A percentile compares a stretch with the other conserved stretches of the same genome.
These are phyloP conservation scores for Moniliella sp. DNA, from an alignment of 1,284 basidiomycete genomes.

Conservation along the genomic window DNA sequence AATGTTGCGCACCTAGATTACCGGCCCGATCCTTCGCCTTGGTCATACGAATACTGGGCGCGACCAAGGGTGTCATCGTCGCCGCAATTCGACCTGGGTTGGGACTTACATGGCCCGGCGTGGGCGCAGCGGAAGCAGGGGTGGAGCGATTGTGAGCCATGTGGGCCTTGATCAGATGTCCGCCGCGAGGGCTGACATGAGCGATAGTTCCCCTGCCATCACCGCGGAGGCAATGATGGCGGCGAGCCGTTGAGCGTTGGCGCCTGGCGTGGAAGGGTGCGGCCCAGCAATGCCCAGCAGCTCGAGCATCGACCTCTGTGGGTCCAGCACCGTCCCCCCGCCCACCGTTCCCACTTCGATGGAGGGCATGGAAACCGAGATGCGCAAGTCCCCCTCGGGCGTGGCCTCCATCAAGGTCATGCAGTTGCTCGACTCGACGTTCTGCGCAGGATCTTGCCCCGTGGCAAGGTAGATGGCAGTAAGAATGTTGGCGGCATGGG, in stretches of 20 bases:
- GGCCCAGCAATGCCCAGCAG: conserved; percentile 29
- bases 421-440: conserved; percentile 92
- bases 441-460: conserved; percentile 95
- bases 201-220: conserved; percentile 31
- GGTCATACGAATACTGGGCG: no score
- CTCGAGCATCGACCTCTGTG: conserved; percentile 28
- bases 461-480: conserved; percentile 84
- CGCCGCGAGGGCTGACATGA: conserved; percentile 30
- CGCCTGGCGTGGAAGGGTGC: conserved; percentile 20
- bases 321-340: conserved; percentile 49
- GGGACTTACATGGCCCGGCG: conserved; percentile 28
- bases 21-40: no score
- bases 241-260: conserved; percentile 29
- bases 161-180: conserved; percentile 31
- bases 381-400: conserved; percentile 66
- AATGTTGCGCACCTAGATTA: no score
- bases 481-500: conserved; percentile 89
- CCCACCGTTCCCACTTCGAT: conserved; percentile 52
- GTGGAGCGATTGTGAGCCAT: conserved; percentile 32
- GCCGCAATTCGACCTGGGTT: conserved; percentile 20
- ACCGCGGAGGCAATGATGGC: conserved; percentile 30
- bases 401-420: conserved; percentile 93
- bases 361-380: conserved; percentile 31
- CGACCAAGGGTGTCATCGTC: conserved; percentile 19
- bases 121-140: no score